These are phyloP conservation scores for Grosmannia huntii DNA, from an alignment of 2,329 filamentous ascomycete species.

Conservation along the genomic window DNA sequence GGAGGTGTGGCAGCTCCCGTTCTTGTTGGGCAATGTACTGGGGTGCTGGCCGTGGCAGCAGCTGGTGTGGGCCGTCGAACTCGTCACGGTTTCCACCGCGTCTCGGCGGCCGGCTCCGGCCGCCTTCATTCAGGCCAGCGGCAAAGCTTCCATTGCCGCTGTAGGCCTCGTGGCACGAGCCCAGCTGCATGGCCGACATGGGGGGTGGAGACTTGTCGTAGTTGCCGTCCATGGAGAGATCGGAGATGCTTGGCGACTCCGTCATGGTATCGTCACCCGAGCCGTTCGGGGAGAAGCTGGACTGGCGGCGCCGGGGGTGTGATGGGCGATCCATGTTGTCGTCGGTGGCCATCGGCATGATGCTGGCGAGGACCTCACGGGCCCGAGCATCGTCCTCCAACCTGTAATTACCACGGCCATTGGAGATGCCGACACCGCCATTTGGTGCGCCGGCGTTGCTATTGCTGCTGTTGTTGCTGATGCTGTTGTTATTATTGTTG, in stretches of 20 bases:
- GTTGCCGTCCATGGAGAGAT: conserved; percentile 44
- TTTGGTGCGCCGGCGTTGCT: neutral
- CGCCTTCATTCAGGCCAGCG: conserved; percentile 27
- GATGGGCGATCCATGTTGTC: conserved; percentile 8
- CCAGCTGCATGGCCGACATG: neutral
- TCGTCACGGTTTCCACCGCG: conserved; percentile 74
- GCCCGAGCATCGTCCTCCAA: neutral
- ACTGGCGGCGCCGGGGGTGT: conserved; percentile 34
- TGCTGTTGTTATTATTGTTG: conserved; percentile 11
- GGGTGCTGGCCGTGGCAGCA: conserved; percentile 58
- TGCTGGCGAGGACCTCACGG: neutral
- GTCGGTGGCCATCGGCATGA: neutral
- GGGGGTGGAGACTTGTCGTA: conserved; percentile 24
- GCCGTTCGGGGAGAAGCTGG: conserved; percentile 42
- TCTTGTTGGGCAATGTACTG: conserved; percentile 65
- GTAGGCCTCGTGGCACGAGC: neutral
- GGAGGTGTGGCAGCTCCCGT: conserved; percentile 67
- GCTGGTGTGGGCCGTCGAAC: conserved; percentile 78
- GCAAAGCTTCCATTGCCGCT: conserved; percentile 29
- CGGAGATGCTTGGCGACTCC: conserved; percentile 43
- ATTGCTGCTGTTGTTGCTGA: conserved; percentile 13
- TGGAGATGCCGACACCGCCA: neutral
- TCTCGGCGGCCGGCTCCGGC: conserved; percentile 45
- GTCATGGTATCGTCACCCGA: conserved; percentile 46
- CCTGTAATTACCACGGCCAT: neutral